Evolutionary conservation across 148 eudicot species (phyloP).

Genomic region (Silene latifolia): DNA sequence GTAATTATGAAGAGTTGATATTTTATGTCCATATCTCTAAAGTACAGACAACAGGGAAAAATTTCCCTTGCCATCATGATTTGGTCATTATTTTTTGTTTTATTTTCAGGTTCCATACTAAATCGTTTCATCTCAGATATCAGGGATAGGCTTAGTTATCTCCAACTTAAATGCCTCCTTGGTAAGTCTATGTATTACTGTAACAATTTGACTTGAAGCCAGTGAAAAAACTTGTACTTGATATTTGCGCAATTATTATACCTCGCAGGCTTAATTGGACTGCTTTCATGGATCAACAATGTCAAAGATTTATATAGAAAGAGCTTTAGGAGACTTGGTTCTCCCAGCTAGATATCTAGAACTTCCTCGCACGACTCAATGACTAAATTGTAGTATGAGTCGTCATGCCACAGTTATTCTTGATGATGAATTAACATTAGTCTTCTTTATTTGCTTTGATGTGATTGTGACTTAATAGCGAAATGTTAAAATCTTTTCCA

Average conservation of each 20-base stretch:
- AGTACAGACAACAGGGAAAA: not conserved
- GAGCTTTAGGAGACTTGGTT: conserved; percentile 10
- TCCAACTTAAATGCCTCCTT: conserved; percentile 40
- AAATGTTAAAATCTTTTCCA: too few relatives aligned
- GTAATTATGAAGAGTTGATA: too few relatives aligned
- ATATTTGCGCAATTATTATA: conserved; percentile 10
- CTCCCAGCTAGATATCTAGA: conserved; percentile 1
- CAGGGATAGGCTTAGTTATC: conserved; percentile 29
- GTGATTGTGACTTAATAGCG: too few relatives aligned
- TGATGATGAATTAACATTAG: not conserved
- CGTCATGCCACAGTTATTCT: not conserved
- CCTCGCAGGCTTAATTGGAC: conserved; percentile 43
- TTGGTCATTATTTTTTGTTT: not conserved
- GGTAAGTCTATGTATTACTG: conserved; percentile 33
- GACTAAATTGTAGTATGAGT: not conserved
- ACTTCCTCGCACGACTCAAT: conserved; percentile 1
- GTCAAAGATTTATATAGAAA: conserved; percentile 24
- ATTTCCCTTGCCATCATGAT: too few relatives aligned
- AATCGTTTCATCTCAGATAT: conserved; percentile 25
- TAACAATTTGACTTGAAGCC: too few relatives aligned
- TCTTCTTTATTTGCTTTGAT: too few relatives aligned
- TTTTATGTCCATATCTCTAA: not conserved
- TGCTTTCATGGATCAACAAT: conserved; percentile 43
- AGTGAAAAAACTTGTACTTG: too few relatives aligned
- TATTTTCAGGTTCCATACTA: conserved; percentile 29